Percentiles rank a stretch among this genome's conserved stretches.
These are phyloP conservation scores for Phytophthora brassicae DNA, from an alignment of 352 stramenopile genomes.

Conservation along the genomic window DNA sequence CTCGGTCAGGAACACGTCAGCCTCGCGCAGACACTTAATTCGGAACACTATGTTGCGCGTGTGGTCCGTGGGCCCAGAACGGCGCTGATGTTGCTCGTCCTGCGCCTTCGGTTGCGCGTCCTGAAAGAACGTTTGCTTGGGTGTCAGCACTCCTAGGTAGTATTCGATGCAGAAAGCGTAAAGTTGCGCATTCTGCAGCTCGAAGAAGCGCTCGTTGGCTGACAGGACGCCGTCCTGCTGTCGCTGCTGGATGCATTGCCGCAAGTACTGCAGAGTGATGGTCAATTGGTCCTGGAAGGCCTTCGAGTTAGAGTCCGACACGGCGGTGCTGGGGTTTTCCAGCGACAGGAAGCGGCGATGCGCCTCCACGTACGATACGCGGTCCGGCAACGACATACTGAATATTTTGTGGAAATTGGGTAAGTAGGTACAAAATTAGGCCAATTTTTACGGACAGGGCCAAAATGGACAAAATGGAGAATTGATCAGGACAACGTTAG, in stretches of 20 bases:
- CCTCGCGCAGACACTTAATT: constrained; percentile 68
- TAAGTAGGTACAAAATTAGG: too few species aligned
- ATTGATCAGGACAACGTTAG: too few species aligned
- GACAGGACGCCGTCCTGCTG: constrained; percentile 68
- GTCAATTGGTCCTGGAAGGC: constrained; percentile 30
- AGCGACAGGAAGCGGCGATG: constrained; percentile 29
- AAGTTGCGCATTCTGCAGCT: constrained; percentile 81
- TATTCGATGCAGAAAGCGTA: constrained; percentile 84
- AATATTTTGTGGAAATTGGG: too few species aligned
- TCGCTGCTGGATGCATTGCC: constrained; percentile 53
- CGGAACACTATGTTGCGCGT: constrained; percentile 62
- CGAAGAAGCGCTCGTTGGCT: constrained; percentile 75
- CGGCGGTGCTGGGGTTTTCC: constrained; percentile 12
- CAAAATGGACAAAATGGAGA: too few species aligned
- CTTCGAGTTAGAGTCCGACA: constrained; percentile 28
- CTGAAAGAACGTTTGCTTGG: constrained; percentile 76
- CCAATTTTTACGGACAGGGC: too few species aligned
- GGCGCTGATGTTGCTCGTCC: constrained; percentile 11
- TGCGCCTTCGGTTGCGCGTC: not conserved
- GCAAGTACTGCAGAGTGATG: constrained; percentile 22
- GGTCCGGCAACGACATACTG: constrained; percentile 23
- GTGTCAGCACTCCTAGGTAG: constrained; percentile 74
- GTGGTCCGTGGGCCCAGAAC: constrained; percentile 40
- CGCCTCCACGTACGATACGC: constrained; percentile 35
- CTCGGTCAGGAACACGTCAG: constrained; percentile 75